A percentile compares a stretch with the other conserved stretches of the same genome.
These are phyloP conservation scores for Coemansia sp. DNA, from an alignment of 192 early-diverging fungal genomes.

Conservation along the genomic window DNA sequence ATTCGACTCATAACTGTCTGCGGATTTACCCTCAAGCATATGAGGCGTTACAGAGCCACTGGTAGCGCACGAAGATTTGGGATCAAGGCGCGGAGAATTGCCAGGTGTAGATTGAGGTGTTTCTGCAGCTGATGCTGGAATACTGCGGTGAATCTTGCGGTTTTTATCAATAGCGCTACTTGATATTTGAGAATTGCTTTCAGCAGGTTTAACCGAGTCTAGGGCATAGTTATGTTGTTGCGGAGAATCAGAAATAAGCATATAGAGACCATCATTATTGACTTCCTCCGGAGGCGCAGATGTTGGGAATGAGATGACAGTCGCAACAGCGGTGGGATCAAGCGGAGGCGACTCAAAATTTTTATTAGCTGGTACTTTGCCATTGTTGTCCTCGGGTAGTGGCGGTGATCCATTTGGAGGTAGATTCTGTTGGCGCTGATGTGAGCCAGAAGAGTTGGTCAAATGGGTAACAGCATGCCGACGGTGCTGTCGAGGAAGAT, in stretches of 20 bases:
- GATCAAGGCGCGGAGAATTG: background rate
- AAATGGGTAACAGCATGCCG: background rate
- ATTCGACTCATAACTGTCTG: background rate
- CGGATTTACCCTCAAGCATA: background rate
- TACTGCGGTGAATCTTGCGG: background rate
- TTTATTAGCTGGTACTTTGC: background rate
- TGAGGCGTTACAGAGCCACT: background rate
- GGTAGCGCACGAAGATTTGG: background rate
- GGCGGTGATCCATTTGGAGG: background rate
- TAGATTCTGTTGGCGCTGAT: background rate
- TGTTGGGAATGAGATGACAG: background rate
- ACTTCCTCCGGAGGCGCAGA: background rate
- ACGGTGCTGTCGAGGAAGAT: slow-evolving; percentile 6
- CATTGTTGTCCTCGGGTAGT: background rate
- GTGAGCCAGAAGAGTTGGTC: background rate
- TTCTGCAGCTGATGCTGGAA: background rate
- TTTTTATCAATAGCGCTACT: background rate
- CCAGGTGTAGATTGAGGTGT: background rate
- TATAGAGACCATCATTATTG: slow-evolving; percentile 9
- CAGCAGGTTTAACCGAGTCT: background rate
- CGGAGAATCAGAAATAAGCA: background rate
- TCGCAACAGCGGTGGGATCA: slow-evolving; percentile 11
- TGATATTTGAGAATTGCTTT: background rate
- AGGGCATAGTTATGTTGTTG: background rate
- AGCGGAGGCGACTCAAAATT: slow-evolving; percentile 15